Conservation (phyloP, 768 basidiomycete genomes). For the Dioszegia aurantiaca region DNA sequence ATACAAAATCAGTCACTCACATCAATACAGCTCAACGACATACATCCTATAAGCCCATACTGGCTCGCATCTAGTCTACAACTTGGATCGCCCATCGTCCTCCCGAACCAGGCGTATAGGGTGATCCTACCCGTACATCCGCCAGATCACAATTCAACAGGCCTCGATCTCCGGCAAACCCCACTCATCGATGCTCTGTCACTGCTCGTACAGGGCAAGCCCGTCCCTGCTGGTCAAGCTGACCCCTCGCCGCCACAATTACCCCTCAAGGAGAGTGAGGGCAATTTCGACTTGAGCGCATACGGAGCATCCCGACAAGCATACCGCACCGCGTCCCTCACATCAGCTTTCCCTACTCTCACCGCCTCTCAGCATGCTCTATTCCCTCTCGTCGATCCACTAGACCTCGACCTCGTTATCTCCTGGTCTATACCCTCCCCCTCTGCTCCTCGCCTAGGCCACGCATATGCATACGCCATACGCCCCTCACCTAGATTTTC, state of each 20-base stretch:
- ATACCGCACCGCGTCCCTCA: slow-evolving; percentile 51
- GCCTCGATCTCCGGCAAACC: slow-evolving; percentile 1
- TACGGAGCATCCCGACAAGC: slow-evolving; percentile 42
- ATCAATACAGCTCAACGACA: not conserved
- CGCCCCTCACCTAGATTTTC: slow-evolving; percentile 70
- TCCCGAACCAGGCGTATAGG: slow-evolving; percentile 15
- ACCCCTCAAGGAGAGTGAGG: no score
- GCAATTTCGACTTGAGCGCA: no score
- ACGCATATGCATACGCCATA: slow-evolving; percentile 61
- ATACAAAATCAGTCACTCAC: not conserved
- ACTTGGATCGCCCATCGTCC: not conserved
- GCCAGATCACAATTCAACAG: not conserved
- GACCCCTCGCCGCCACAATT: no score
- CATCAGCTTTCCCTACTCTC: slow-evolving; percentile 57
- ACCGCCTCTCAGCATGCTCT: slow-evolving; percentile 59
- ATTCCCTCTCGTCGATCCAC: slow-evolving; percentile 78
- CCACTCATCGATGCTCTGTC: slow-evolving; percentile 9
- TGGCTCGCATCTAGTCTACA: not conserved
- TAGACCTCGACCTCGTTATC: slow-evolving; percentile 67
- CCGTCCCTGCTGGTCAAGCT: not conserved
- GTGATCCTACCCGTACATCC: slow-evolving; percentile 3
- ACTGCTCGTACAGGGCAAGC: slow-evolving; percentile 7
- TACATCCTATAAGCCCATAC: slow-evolving; percentile 8
- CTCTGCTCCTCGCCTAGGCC: slow-evolving; percentile 58
- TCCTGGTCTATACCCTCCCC: slow-evolving; percentile 66